Evolutionary conservation across 2,329 filamentous ascomycete genomes (phyloP), one percentile per base, ranked within the genome.

Genomic region (Botrytis pseudocinerea): DNA sequence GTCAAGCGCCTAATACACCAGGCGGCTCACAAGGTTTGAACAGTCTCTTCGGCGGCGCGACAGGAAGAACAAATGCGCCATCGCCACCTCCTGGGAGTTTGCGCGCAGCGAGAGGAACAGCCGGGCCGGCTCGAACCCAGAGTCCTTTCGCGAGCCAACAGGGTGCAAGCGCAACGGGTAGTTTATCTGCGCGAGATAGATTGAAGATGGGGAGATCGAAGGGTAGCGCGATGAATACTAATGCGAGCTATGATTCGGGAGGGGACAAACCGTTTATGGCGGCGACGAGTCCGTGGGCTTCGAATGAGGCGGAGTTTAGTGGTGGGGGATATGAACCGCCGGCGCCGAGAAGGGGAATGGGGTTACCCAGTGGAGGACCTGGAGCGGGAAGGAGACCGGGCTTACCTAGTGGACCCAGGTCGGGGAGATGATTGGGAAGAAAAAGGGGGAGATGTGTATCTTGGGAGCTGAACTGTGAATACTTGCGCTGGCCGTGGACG

Each of bases 141-240:
- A 44, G 28, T 25, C 35, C 48, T 0, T 68, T 68, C 28, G 35
- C 65, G 16, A 61, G 18, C 12, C 40, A 42, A 14, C 40, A 42
- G 16, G 66, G 38, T 12, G 38, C 46, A 14, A 18, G 54, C 32
- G 63, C 63, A 12, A 38, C 64, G 6, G 42, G 64, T 7, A 32
- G 44, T 14, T 48, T 69, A 32, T 72, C 70, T 40, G 94, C 94
- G 69, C 93, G 97, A 83, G 93, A 97, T 78, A 87, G 93, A 77
- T 84, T 98, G 78, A 93, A 94, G 80, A 93, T 94, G 86, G 90
- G 88, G 44, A 86, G 88, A 35, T 85, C 87, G 76, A 88, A 87
- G 61, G 84, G 85, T 77, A 75, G 20, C 79, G 44, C 72, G 54
- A 46, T 70, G 71, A 42, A 65, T 73, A 38, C 72, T 32, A 72